phyloP scores from a whole-genome alignment of 1,284 basidiomycete species.

The Sanghuangporus sanghuang region DNA sequence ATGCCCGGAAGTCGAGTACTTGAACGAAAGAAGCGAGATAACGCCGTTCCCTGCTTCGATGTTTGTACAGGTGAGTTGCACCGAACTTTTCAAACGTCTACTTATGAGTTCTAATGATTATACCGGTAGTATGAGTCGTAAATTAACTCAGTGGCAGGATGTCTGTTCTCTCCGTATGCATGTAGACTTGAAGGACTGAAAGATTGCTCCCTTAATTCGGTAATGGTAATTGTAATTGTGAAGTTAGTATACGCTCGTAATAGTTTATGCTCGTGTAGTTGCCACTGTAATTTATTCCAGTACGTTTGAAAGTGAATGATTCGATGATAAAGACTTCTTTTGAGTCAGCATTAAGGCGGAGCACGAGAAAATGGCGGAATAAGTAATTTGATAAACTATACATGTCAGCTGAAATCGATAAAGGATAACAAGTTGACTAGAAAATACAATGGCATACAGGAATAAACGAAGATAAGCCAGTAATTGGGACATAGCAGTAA shows the following conservation, averaged over 20 bases:
- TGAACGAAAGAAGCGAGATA: conserved; percentile 21
- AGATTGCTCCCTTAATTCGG: not conserved
- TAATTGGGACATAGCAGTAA: too few species aligned
- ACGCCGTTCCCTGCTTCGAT: conserved; percentile 29
- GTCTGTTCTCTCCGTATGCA: not conserved
- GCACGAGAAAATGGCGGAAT: not conserved
- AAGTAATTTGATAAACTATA: too few species aligned
- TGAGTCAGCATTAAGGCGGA: not conserved
- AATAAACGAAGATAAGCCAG: too few species aligned
- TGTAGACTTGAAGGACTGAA: not conserved
- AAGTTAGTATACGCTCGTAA: not conserved
- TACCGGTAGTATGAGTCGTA: not conserved
- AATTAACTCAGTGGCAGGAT: not conserved
- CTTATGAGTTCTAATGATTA: not conserved
- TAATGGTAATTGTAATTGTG: not conserved
- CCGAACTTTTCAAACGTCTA: not conserved
- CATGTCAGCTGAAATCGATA: too few species aligned
- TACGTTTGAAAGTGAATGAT: not conserved
- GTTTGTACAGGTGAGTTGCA: conserved; percentile 24
- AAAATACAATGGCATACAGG: too few species aligned
- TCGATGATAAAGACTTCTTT: not conserved
- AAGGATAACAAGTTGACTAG: too few species aligned
- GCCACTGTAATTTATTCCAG: not conserved
- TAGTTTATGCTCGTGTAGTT: not conserved
- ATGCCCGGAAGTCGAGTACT: conserved; percentile 23